phyloP scores from a whole-genome alignment of 257 asterid genomes.

The Ajuga chamaepitys region DNA sequence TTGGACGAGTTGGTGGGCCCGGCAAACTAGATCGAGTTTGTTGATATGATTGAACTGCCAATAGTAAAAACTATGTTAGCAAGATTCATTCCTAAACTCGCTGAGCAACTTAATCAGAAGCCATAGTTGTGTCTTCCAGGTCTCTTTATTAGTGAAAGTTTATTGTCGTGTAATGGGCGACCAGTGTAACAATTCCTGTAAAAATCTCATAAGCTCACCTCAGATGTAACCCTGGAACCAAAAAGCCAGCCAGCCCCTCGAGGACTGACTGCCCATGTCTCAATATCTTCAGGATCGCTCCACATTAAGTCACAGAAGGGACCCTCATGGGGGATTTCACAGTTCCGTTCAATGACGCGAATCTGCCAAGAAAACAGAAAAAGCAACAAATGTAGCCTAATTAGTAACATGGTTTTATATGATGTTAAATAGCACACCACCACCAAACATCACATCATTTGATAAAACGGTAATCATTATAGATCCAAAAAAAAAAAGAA shows the following conservation, averaged over 20 bases:
- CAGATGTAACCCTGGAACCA: slow-evolving; percentile 96
- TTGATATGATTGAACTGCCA: slow-evolving; percentile 92
- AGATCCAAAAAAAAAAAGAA: not conserved
- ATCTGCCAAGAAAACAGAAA: slow-evolving; percentile 37
- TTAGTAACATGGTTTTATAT: not conserved
- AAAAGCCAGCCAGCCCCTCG: slow-evolving; percentile 99
- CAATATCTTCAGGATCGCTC: slow-evolving; percentile 99
- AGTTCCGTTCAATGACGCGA: slow-evolving; percentile 82
- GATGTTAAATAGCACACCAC: not conserved
- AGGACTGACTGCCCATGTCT: slow-evolving; percentile 99
- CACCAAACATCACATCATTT: not conserved
- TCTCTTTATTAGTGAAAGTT: not conserved
- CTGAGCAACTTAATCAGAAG: not conserved
- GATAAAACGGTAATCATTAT: not conserved
- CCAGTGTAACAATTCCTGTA: not conserved
- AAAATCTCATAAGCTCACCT: slow-evolving; percentile 37
- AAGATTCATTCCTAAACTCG: not conserved
- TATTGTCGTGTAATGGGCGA: not conserved
- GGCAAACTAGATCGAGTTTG: slow-evolving; percentile 92
- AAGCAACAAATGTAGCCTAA: not conserved
- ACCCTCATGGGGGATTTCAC: slow-evolving; percentile 99
- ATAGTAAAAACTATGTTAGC: not conserved
- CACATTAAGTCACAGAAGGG: slow-evolving; percentile 99
- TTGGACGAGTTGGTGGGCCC: slow-evolving; percentile 99
- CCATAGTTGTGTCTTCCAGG: not conserved